Evolutionary conservation across 306 rosid species (phyloP).

Genomic region (Cicer bijugum): DNA sequence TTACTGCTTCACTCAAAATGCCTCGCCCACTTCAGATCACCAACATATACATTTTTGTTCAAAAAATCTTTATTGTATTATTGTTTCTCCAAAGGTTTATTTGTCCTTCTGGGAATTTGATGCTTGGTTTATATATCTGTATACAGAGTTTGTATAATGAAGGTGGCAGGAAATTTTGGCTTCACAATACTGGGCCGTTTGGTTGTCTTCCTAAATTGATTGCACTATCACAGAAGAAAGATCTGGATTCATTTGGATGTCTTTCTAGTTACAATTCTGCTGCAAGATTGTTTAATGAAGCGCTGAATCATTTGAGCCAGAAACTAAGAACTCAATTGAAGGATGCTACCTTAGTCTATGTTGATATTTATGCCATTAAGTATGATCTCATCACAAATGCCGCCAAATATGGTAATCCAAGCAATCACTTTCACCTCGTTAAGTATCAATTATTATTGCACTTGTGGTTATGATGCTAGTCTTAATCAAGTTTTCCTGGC

Average conservation of each 20-base stretch:
- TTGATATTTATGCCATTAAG: slow-evolving; percentile 80
- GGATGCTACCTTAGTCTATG: slow-evolving; percentile 71
- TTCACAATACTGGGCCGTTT: slow-evolving; percentile 92
- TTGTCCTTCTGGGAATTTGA: slow-evolving; percentile 12
- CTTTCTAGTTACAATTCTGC: slow-evolving; percentile 71
- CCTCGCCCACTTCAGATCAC: slow-evolving; percentile 4
- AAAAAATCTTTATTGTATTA: background rate
- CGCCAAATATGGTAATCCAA: slow-evolving; percentile 62
- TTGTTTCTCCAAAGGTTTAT: slow-evolving; percentile 3
- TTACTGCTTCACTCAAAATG: background rate
- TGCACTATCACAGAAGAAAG: slow-evolving; percentile 53
- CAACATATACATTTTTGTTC: slow-evolving; percentile 7
- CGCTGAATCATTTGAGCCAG: slow-evolving; percentile 50
- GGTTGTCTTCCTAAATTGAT: slow-evolving; percentile 93
- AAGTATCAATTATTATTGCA: slow-evolving; percentile 5
- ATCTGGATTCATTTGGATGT: slow-evolving; percentile 71
- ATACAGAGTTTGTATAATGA: slow-evolving; percentile 66
- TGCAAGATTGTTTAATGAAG: slow-evolving; percentile 76
- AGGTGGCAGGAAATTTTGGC: slow-evolving; percentile 95
- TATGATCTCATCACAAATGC: slow-evolving; percentile 75
- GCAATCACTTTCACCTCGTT: slow-evolving; percentile 32
- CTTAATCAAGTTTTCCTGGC: slow-evolving; percentile 25
- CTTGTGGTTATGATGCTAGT: background rate
- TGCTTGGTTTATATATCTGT: slow-evolving; percentile 10
- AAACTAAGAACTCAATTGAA: slow-evolving; percentile 61